Conservation (phyloP, 2,329 filamentous ascomycete genomes). For the Xylaria sp. region DNA sequence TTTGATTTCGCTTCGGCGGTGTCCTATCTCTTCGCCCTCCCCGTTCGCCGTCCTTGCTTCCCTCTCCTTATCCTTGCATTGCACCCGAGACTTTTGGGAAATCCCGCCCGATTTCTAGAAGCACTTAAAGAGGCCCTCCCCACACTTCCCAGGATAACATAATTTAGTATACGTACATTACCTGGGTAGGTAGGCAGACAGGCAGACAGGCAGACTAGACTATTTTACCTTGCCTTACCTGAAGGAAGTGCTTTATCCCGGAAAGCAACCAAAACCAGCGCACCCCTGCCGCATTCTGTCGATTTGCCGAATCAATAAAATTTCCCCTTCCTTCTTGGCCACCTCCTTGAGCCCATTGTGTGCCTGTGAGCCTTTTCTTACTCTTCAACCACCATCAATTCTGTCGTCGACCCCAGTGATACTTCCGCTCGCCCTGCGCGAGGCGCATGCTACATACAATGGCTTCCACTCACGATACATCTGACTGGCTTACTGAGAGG, state of each 20-base stretch:
- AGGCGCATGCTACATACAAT: slow-evolving; percentile 30
- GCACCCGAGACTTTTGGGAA: slow-evolving; percentile 12
- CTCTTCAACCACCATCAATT: slow-evolving; percentile 25
- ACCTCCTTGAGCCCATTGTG: not conserved
- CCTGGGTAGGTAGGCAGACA: too few relatives aligned
- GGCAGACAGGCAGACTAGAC: not conserved
- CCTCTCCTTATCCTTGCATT: slow-evolving; percentile 27
- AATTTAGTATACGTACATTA: not conserved
- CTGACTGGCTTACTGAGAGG: slow-evolving; percentile 34
- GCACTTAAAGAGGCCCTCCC: slow-evolving; percentile 33
- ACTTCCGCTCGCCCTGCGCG: slow-evolving; percentile 25
- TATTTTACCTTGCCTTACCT: slow-evolving; percentile 22
- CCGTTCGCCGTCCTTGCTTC: slow-evolving; percentile 16
- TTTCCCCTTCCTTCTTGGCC: slow-evolving; percentile 27
- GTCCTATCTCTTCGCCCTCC: slow-evolving; percentile 27
- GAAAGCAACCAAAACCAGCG: slow-evolving; percentile 26
- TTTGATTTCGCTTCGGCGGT: slow-evolving; percentile 29
- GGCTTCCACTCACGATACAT: slow-evolving; percentile 31
- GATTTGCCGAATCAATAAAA: slow-evolving; percentile 33
- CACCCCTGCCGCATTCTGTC: slow-evolving; percentile 26
- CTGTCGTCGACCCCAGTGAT: slow-evolving; percentile 16
- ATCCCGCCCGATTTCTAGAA: slow-evolving; percentile 32
- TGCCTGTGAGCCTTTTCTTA: slow-evolving; percentile 16
- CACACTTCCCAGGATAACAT: slow-evolving; percentile 27
- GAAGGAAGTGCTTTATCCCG: slow-evolving; percentile 23